Evolutionary conservation across 1,284 basidiomycete species (phyloP).

Genomic region (Ustilago crameri): DNA sequence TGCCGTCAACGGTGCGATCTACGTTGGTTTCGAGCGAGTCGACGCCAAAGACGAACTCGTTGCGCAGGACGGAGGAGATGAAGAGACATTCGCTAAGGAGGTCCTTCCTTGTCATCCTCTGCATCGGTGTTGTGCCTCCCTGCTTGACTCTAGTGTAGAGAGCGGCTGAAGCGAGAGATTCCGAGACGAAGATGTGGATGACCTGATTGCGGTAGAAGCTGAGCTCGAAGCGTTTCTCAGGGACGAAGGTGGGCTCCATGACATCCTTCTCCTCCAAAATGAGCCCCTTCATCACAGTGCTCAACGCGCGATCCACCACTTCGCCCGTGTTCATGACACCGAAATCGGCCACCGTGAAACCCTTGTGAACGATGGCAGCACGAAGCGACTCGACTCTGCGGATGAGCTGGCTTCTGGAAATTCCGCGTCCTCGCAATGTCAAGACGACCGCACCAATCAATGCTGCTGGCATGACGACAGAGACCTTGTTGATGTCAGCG

Average conservation of each 20-base stretch:
- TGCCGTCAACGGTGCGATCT: constrained; percentile 51
- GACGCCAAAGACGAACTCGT: constrained; percentile 68
- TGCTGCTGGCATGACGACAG: constrained; percentile 69
- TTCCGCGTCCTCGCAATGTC: constrained; percentile 67
- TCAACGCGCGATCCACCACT: constrained; percentile 65
- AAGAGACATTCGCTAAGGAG: constrained; percentile 62
- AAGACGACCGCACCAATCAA: constrained; percentile 68
- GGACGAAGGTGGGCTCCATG: constrained; percentile 68
- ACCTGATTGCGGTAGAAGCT: constrained; percentile 69
- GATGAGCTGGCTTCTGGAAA: constrained; percentile 68
- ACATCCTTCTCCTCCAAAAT: constrained; percentile 65
- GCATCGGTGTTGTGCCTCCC: constrained; percentile 63
- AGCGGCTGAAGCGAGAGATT: constrained; percentile 55
- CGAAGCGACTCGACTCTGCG: constrained; percentile 65
- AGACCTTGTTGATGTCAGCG: constrained; percentile 68
- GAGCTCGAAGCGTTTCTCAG: constrained; percentile 67
- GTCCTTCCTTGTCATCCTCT: constrained; percentile 61
- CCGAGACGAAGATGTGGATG: constrained; percentile 64
- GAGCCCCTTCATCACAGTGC: constrained; percentile 66
- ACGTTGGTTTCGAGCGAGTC: constrained; percentile 66
- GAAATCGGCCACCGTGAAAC: constrained; percentile 68
- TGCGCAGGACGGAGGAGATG: constrained; percentile 66
- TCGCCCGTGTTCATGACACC: constrained; percentile 58
- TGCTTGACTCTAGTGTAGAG: constrained; percentile 69
- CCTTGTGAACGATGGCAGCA: constrained; percentile 62